phyloP scores from a whole-genome alignment of 2,329 filamentous ascomycete species.

The Colletotrichum sp. region DNA sequence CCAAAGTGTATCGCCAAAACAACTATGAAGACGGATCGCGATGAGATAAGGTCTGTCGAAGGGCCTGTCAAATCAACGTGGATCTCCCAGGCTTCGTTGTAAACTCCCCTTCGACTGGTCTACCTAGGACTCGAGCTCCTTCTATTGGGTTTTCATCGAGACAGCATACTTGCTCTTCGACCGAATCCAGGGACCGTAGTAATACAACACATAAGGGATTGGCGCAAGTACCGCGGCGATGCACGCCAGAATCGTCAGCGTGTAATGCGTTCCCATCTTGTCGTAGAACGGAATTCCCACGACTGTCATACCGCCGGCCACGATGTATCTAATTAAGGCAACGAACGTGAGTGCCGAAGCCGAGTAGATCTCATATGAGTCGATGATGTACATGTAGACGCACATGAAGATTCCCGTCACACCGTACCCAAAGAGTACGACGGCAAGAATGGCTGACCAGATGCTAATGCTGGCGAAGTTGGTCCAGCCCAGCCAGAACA shows the following conservation, averaged over 20 bases:
- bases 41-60: background rate
- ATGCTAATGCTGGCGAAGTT: conserved; percentile 43
- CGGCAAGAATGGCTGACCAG: conserved; percentile 49
- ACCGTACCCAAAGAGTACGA: conserved; percentile 48
- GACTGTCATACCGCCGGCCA: conserved; percentile 38
- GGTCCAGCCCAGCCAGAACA: conserved; percentile 59
- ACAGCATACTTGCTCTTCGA: conserved; percentile 8
- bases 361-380: conserved; percentile 36
- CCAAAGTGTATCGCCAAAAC: background rate
- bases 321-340: conserved; percentile 32
- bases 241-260: conserved; percentile 36
- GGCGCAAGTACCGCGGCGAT: conserved; percentile 30
- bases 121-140: fast-evolving
- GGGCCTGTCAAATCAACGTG: fast-evolving
- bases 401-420: conserved; percentile 44
- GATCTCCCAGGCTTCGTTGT: background rate
- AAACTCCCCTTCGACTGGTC: background rate
- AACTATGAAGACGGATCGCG: background rate
- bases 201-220: conserved; percentile 33
- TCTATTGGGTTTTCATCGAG: background rate
- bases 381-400: conserved; percentile 41
- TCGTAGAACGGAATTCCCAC: conserved; percentile 37
- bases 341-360: conserved; percentile 37
- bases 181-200: conserved; percentile 22
- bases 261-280: conserved; percentile 36